Evolutionary conservation across 2,329 filamentous ascomycete genomes (phyloP).

Genomic region (Talaromyces sp.): DNA sequence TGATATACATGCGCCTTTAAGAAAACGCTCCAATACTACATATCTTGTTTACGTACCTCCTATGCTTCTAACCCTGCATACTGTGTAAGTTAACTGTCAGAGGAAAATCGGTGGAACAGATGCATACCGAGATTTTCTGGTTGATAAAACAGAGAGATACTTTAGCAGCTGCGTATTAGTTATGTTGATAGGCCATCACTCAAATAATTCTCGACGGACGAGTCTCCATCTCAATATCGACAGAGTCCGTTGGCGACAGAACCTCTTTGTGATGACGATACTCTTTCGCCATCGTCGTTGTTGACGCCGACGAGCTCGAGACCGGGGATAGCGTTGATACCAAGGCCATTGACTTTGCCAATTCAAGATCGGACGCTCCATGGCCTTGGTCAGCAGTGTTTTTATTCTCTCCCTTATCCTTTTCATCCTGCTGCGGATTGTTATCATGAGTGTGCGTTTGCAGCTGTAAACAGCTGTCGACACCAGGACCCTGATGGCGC

Average conservation of each 20-base stretch:
- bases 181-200: neutral
- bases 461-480: slow-evolving; percentile 9
- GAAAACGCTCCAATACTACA: neutral
- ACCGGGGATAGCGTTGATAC: neutral
- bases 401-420: neutral
- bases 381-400: neutral
- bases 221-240: slow-evolving; percentile 1
- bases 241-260: neutral
- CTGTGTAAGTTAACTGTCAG: neutral
- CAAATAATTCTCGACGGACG: neutral
- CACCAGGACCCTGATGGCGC: neutral
- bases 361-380: neutral
- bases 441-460: neutral
- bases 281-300: neutral
- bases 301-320: neutral
- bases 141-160: neutral
- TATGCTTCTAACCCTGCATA: neutral
- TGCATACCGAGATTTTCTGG: neutral
- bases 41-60: neutral
- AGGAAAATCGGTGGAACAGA: too few species aligned
- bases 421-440: neutral
- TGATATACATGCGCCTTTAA: neutral
- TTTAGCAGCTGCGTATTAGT: neutral
- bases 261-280: neutral
- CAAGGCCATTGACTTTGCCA: neutral